Conservation (phyloP, 805 yeast species). For the Saturnispora dispora region DNA sequence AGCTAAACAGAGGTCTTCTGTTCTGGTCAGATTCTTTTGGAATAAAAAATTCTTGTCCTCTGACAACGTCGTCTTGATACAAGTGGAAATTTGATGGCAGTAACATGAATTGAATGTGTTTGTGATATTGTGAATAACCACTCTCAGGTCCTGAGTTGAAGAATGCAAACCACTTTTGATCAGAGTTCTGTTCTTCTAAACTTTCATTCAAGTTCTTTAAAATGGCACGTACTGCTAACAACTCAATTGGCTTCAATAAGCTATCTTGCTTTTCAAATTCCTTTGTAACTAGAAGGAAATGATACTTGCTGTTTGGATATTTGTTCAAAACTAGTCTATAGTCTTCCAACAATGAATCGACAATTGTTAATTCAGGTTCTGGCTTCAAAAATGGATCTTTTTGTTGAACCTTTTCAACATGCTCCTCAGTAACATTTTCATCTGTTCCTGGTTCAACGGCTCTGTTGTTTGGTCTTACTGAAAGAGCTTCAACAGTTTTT, state of each 20-base stretch:
- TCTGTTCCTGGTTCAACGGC: constrained; percentile 26
- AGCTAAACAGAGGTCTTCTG: constrained; percentile 52
- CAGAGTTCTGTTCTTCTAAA: constrained; percentile 25
- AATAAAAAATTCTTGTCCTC: constrained; percentile 39
- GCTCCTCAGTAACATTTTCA: constrained; percentile 30
- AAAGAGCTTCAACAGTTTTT: constrained; percentile 27
- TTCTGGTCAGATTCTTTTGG: constrained; percentile 36
- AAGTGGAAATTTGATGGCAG: constrained; percentile 53
- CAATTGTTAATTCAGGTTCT: constrained; percentile 62
- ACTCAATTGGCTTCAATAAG: constrained; percentile 64
- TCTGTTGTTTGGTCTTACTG: constrained; percentile 29
- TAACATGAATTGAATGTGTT: constrained; percentile 79
- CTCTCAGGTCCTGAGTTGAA: constrained; percentile 81
- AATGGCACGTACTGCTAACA: constrained; percentile 48
- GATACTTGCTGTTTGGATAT: constrained; percentile 75
- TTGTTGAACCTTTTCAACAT: constrained; percentile 25
- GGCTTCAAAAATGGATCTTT: constrained; percentile 74
- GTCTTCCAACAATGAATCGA: constrained; percentile 41
- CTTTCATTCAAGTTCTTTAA: constrained; percentile 40
- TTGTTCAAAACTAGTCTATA: constrained; percentile 72
- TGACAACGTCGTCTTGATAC: constrained; percentile 45
- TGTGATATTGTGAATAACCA: constrained; percentile 94
- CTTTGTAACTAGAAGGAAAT: constrained; percentile 70
- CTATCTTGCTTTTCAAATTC: constrained; percentile 62
- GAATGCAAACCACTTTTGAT: constrained; percentile 60